Evolutionary conservation across 2,329 filamentous ascomycete genomes (phyloP).

Genomic region (Pseudocercospora eumusae): DNA sequence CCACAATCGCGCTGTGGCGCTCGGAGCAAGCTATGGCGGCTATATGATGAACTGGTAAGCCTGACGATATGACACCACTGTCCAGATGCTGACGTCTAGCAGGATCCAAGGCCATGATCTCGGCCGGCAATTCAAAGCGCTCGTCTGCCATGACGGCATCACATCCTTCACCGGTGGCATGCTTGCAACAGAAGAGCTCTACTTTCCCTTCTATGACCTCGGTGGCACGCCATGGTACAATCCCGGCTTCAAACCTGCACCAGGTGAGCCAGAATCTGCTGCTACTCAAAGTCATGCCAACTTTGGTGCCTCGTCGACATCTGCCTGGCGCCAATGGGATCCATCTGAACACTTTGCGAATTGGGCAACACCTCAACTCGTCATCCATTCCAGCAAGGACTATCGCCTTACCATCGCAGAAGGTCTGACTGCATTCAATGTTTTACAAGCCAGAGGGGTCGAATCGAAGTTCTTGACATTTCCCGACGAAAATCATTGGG

Average conservation of each 20-base stretch:
- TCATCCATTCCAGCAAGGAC: slow-evolving; percentile 88
- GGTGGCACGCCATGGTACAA: slow-evolving; percentile 54
- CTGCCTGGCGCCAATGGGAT: slow-evolving; percentile 51
- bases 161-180: slow-evolving; percentile 34
- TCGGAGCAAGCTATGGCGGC: slow-evolving; percentile 74
- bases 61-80: background rate
- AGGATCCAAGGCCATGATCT: slow-evolving; percentile 85
- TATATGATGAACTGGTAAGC: slow-evolving; percentile 63
- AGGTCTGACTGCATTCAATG: slow-evolving; percentile 81
- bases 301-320: slow-evolving; percentile 22
- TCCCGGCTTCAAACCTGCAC: slow-evolving; percentile 28
- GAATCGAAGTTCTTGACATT: slow-evolving; percentile 79
- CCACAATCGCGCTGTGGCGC: slow-evolving; percentile 66
- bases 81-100: slow-evolving; percentile 15
- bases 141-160: slow-evolving; percentile 63
- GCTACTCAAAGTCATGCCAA: slow-evolving; percentile 22
- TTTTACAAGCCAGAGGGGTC: slow-evolving; percentile 72
- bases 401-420: slow-evolving; percentile 85
- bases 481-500: slow-evolving; percentile 79
- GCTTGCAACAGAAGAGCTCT: slow-evolving; percentile 53
- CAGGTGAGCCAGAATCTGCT: slow-evolving; percentile 7
- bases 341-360: slow-evolving; percentile 59
- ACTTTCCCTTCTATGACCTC: slow-evolving; percentile 57
- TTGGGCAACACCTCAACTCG: slow-evolving; percentile 84
- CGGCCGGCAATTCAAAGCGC: slow-evolving; percentile 80